Percentiles rank a stretch among this genome's conserved stretches.
These are phyloP conservation scores for Tanacetum coccineum DNA, from an alignment of 129 eudicot species.

Conservation along the genomic window DNA sequence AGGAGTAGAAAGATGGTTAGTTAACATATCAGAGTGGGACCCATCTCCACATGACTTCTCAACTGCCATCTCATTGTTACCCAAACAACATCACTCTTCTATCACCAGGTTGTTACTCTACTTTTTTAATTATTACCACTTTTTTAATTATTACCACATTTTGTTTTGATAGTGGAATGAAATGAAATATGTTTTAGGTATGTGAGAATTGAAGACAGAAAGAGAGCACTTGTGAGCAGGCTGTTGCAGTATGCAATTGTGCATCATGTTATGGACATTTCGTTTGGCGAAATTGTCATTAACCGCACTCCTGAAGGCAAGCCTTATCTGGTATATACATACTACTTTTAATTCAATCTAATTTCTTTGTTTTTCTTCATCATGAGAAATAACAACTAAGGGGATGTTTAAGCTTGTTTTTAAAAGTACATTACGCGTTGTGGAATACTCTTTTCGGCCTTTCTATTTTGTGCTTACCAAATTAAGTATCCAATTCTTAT, in stretches of 20 bases:
- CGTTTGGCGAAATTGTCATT: slow-evolving; percentile 51
- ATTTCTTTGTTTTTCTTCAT: neutral
- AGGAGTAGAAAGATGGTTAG: slow-evolving; percentile 71
- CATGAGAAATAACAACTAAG: too few relatives aligned
- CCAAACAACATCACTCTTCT: slow-evolving; percentile 49
- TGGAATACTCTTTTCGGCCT: too few relatives aligned
- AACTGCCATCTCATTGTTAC: slow-evolving; percentile 56
- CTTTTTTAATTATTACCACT: neutral
- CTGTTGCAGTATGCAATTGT: slow-evolving; percentile 83
- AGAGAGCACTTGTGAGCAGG: slow-evolving; percentile 85
- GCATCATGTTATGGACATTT: slow-evolving; percentile 57
- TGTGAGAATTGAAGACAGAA: slow-evolving; percentile 69
- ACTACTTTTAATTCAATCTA: too few relatives aligned
- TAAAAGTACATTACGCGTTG: too few relatives aligned
- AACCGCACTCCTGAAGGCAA: slow-evolving; percentile 65
- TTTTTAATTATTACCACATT: too few relatives aligned
- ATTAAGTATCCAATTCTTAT: too few relatives aligned
- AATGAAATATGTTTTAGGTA: slow-evolving; percentile 43
- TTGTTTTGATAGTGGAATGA: neutral
- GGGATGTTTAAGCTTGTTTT: too few relatives aligned
- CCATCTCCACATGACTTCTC: slow-evolving; percentile 57
- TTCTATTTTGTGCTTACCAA: too few relatives aligned
- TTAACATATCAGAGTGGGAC: slow-evolving; percentile 60
- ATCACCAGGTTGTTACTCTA: slow-evolving; percentile 48
- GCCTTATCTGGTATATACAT: slow-evolving; percentile 60